A percentile compares a stretch with the other conserved stretches of the same genome.
Evolutionary conservation across 768 basidiomycete species (phyloP).

Genomic region (Myochromella boudieri): DNA sequence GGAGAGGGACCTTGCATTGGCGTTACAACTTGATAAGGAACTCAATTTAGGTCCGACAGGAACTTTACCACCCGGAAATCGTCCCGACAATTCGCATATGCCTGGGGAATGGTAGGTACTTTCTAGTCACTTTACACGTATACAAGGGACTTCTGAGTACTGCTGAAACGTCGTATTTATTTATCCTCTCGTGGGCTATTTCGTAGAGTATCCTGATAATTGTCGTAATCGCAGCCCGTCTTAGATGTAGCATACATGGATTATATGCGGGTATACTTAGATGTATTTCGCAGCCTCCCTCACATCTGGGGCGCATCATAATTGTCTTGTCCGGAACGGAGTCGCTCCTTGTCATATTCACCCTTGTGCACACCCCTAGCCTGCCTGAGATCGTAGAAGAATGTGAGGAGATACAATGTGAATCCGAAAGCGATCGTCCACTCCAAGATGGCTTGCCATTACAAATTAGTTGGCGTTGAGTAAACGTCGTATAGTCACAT

Average conservation of each 20-base stretch:
- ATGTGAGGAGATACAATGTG: conserved; percentile 72
- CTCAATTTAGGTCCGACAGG: conserved; percentile 41
- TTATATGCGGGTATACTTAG: no score
- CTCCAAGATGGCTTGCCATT: conserved; percentile 61
- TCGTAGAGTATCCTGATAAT: no score
- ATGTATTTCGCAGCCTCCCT: no score
- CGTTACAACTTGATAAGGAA: conserved; percentile 52
- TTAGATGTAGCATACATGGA: no score
- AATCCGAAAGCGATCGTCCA: conserved; percentile 75
- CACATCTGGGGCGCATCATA: no score
- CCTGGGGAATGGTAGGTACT: conserved; percentile 18
- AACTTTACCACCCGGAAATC: no score
- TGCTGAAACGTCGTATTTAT: no score
- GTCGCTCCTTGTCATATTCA: conserved; percentile 35
- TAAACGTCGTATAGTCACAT: conserved; percentile 7
- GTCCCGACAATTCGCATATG: conserved; percentile 11
- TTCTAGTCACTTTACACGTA: background rate
- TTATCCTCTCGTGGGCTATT: no score
- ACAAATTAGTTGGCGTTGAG: background rate
- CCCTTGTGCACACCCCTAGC: conserved; percentile 53
- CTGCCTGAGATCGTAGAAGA: conserved; percentile 68
- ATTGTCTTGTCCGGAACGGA: no score
- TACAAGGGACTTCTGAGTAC: no score
- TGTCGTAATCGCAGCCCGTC: no score
- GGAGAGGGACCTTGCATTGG: conserved; percentile 46